Percentiles rank a stretch among this genome's conserved stretches.
Evolutionary conservation across 2,329 filamentous ascomycete species (phyloP).

Genomic region (Dothideomycetes sp.): DNA sequence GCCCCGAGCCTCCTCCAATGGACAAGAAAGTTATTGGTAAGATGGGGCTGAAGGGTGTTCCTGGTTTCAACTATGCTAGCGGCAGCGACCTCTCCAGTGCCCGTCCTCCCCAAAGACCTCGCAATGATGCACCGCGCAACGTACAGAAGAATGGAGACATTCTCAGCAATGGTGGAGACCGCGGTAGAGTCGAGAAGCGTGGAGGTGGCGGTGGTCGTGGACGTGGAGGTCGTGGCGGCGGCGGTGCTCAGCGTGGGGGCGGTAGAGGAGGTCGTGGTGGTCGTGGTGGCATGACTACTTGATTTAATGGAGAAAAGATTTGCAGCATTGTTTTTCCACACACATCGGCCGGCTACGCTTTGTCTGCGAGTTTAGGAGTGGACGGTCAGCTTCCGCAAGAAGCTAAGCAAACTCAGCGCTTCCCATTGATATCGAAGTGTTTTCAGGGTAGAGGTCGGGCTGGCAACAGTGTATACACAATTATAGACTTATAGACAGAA

Average conservation of each 20-base stretch:
- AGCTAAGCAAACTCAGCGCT: no score
- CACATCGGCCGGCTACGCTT: no score
- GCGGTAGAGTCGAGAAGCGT: neutral
- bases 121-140: neutral
- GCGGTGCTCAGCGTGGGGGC: neutral
- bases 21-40: constrained; percentile 35
- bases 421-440: no score
- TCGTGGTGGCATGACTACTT: neutral
- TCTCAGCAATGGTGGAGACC: neutral
- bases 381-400: no score
- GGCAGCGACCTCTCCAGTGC: neutral
- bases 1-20: constrained; percentile 33
- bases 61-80: constrained; percentile 20
- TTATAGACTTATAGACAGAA: no score
- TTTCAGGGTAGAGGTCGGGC: no score
- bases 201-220: neutral
- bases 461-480: no score
- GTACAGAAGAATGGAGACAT: neutral
- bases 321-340: no score
- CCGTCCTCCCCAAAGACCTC: neutral
- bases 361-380: no score
- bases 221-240: neutral
- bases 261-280: neutral
- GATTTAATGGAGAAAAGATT: neutral
- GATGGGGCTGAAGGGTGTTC: constrained; percentile 37